phyloP scores from a whole-genome alignment of 2,329 filamentous ascomycete genomes.

The Colletotrichum plurivorum region DNA sequence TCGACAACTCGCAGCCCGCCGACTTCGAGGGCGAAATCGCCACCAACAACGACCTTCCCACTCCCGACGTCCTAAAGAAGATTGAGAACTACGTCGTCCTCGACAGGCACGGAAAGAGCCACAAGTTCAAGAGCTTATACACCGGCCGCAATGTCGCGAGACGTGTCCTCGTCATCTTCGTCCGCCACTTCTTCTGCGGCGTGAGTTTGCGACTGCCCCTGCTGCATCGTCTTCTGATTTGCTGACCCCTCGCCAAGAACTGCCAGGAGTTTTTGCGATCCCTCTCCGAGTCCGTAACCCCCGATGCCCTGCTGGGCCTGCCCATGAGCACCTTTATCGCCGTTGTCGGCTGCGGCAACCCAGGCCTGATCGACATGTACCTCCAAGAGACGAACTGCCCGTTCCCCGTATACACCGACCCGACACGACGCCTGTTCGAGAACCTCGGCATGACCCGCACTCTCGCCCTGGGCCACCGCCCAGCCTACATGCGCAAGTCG shows the following conservation, averaged over 20 bases:
- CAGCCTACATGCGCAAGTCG: slow-evolving; percentile 74
- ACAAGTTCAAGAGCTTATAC: slow-evolving; percentile 75
- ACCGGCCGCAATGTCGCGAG: slow-evolving; percentile 66
- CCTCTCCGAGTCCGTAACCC: slow-evolving; percentile 71
- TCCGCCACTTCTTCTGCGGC: slow-evolving; percentile 86
- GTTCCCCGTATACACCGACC: slow-evolving; percentile 85
- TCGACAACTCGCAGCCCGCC: slow-evolving; percentile 57
- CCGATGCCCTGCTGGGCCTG: slow-evolving; percentile 63
- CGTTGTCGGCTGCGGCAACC: slow-evolving; percentile 81
- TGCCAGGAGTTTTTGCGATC: slow-evolving; percentile 82
- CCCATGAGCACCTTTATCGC: slow-evolving; percentile 74
- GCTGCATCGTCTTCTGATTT: not conserved
- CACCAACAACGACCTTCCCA: slow-evolving; percentile 70
- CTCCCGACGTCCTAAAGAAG: slow-evolving; percentile 61
- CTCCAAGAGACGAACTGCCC: slow-evolving; percentile 72
- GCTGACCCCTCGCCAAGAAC: slow-evolving; percentile 64
- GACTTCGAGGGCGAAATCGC: slow-evolving; percentile 71
- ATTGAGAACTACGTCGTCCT: slow-evolving; percentile 72
- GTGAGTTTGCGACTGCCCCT: slow-evolving; percentile 61
- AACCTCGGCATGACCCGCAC: slow-evolving; percentile 79
- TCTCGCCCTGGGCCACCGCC: slow-evolving; percentile 69
- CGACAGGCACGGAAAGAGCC: slow-evolving; percentile 71
- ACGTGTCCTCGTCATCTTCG: slow-evolving; percentile 78
- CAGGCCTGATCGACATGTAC: slow-evolving; percentile 78
- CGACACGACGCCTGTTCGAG: slow-evolving; percentile 75